These are phyloP conservation scores for Haplographium delicatum DNA, from an alignment of 495 filamentous ascomycete genomes.

Conservation along the genomic window DNA sequence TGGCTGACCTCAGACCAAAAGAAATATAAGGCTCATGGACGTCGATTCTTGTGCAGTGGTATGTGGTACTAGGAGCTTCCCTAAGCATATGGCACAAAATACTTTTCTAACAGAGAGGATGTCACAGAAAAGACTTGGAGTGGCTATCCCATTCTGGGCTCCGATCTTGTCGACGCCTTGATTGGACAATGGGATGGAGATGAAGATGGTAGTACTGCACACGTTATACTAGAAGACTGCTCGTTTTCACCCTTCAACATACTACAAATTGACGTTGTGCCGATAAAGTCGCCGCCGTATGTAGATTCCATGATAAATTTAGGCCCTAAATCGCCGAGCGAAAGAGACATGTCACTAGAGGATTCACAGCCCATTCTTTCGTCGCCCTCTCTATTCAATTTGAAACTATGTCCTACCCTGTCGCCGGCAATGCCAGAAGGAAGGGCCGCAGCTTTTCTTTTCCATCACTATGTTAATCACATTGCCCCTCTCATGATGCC, in stretches of 20 bases:
- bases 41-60: background rate
- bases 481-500: slow-evolving; percentile 22
- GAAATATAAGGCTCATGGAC: background rate
- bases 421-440: too few relatives aligned
- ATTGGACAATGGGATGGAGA: background rate
- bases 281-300: background rate
- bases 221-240: background rate
- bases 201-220: background rate
- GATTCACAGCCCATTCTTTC: too few relatives aligned
- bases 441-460: slow-evolving; percentile 19
- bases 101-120: background rate
- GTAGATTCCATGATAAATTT: background rate
- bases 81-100: background rate
- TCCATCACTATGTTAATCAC: slow-evolving; percentile 20
- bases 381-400: too few relatives aligned
- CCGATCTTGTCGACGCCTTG: background rate
- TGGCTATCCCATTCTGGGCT: background rate
- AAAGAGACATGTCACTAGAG: too few relatives aligned
- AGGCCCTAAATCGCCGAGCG: background rate
- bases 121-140: background rate
- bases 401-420: too few relatives aligned
- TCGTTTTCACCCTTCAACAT: background rate
- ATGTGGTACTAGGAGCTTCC: background rate
- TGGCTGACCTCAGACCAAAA: slow-evolving; percentile 2
- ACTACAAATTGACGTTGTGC: too few relatives aligned